A percentile compares a stretch with the other conserved stretches of the same genome.
These are phyloP conservation scores for Oryza nivara DNA, from an alignment of 176 grass and related monocot species.

Conservation along the genomic window DNA sequence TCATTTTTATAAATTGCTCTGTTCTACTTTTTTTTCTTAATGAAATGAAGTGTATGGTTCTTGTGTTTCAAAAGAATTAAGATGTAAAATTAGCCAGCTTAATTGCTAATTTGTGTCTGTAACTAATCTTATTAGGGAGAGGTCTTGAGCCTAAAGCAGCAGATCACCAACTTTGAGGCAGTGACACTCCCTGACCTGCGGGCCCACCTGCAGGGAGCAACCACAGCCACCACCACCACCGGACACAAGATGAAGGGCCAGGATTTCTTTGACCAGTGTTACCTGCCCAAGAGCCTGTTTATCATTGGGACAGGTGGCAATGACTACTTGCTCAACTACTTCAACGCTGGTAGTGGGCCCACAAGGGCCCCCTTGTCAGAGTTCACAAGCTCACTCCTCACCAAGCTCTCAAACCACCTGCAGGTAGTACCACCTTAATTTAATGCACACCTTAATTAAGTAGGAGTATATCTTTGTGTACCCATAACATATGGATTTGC, in stretches of 20 bases:
- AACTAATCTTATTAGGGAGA: slow-evolving; percentile 39
- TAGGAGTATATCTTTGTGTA: neutral
- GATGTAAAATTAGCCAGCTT: too few relatives aligned
- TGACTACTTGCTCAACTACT: slow-evolving; percentile 72
- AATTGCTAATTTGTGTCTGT: too few relatives aligned
- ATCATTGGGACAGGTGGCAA: slow-evolving; percentile 64
- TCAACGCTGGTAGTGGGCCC: slow-evolving; percentile 22
- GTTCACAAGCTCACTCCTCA: slow-evolving; percentile 52
- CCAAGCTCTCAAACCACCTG: slow-evolving; percentile 49
- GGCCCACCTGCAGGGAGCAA: slow-evolving; percentile 10
- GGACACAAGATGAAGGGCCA: neutral
- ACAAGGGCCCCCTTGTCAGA: neutral
- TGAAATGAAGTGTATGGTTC: too few relatives aligned
- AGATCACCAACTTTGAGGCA: slow-evolving; percentile 60
- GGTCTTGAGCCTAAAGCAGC: slow-evolving; percentile 52
- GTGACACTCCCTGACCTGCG: slow-evolving; percentile 60
- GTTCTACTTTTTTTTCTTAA: too few relatives aligned
- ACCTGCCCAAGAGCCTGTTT: slow-evolving; percentile 61
- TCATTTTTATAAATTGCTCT: too few relatives aligned
- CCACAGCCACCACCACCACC: neutral
- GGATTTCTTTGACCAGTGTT: slow-evolving; percentile 26
- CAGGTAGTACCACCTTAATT: slow-evolving; percentile 42
- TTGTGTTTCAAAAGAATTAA: too few relatives aligned
- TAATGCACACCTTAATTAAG: neutral
- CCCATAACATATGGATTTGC: neutral